A percentile compares a stretch with the other conserved stretches of the same genome.
Conservation (phyloP, 805 yeast genomes). For the Candida suzukii region DNA sequence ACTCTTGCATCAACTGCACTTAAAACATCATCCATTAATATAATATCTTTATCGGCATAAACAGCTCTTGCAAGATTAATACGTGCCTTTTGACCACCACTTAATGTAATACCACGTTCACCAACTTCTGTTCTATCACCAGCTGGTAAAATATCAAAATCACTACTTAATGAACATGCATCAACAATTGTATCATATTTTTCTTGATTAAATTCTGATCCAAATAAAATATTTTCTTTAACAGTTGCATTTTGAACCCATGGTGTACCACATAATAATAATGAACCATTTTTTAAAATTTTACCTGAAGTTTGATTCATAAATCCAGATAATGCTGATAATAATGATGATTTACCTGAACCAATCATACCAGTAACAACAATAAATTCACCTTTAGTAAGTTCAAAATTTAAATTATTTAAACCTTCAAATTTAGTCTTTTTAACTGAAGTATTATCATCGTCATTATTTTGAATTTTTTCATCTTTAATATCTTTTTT, state of each 20-base stretch:
- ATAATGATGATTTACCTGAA: conserved; percentile 70
- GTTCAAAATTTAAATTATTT: conserved; percentile 39
- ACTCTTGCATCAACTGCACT: conserved; percentile 85
- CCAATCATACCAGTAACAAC: conserved; percentile 74
- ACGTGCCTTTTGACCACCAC: conserved; percentile 89
- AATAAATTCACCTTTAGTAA: conserved; percentile 58
- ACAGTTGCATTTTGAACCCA: conserved; percentile 85
- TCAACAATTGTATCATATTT: conserved; percentile 47
- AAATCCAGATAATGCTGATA: conserved; percentile 64
- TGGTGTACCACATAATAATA: conserved; percentile 43
- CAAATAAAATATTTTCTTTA: conserved; percentile 67
- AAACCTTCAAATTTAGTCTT: conserved; percentile 37
- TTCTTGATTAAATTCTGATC: conserved; percentile 36
- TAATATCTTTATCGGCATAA: conserved; percentile 59
- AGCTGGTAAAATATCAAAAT: conserved; percentile 62
- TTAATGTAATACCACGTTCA: conserved; percentile 75
- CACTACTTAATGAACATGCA: conserved; percentile 63
- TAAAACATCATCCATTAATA: conserved; percentile 72
- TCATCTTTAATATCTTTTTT: conserved; percentile 12
- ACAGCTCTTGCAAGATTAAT: conserved; percentile 74
- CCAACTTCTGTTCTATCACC: conserved; percentile 81
- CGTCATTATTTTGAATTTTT: background rate
- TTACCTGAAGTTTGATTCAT: conserved; percentile 53
- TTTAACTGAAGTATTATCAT: background rate
- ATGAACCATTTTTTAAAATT: conserved; percentile 44